phyloP scores from a whole-genome alignment of 2,329 filamentous ascomycete genomes.

The Lizonia empirigonia region DNA sequence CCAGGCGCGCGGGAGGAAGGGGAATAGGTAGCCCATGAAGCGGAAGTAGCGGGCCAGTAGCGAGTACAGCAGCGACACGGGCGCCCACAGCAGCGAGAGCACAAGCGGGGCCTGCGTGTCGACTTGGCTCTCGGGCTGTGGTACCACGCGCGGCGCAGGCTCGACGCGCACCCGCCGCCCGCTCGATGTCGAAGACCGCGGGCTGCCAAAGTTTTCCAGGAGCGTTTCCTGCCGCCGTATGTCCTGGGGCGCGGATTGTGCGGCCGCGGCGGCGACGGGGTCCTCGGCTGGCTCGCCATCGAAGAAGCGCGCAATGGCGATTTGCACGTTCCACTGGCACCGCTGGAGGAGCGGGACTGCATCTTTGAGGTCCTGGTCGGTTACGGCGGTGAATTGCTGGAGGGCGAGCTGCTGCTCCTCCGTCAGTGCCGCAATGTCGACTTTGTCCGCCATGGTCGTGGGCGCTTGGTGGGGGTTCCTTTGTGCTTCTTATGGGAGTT shows the following conservation, averaged over 20 bases:
- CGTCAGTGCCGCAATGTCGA: constrained; percentile 73
- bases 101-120: constrained; percentile 75
- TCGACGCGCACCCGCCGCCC: constrained; percentile 54
- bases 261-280: constrained; percentile 73
- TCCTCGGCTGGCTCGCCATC: constrained; percentile 86
- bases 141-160: constrained; percentile 83
- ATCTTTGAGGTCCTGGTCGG: constrained; percentile 76
- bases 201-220: constrained; percentile 54
- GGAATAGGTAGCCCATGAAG: constrained; percentile 76
- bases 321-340: constrained; percentile 97
- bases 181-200: constrained; percentile 40
- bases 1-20: constrained; percentile 74
- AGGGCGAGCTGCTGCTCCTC: constrained; percentile 80
- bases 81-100: constrained; percentile 77
- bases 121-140: constrained; percentile 69
- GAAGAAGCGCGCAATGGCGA: constrained; percentile 96
- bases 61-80: constrained; percentile 78
- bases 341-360: constrained; percentile 80
- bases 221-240: constrained; percentile 75
- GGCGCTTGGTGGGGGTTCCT: background rate
- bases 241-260: constrained; percentile 65
- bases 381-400: constrained; percentile 86
- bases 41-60: constrained; percentile 72
- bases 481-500: background rate
- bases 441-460: constrained; percentile 47